phyloP scores from a whole-genome alignment of 2,329 filamentous ascomycete genomes.

The Fusarium sp. region DNA sequence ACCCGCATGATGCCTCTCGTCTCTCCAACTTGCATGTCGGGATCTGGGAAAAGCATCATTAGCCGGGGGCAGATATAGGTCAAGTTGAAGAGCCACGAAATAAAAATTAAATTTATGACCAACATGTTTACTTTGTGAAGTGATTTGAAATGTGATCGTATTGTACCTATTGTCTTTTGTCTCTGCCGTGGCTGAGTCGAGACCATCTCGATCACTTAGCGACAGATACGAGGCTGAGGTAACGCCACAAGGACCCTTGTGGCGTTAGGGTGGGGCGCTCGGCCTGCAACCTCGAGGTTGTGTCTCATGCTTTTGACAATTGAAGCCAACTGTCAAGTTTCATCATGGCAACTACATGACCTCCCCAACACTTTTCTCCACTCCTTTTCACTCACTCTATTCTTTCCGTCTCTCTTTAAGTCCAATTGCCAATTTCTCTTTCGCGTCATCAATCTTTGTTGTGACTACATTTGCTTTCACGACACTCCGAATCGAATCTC shows the following conservation, averaged over 20 bases:
- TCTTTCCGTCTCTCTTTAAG: slow-evolving; percentile 22
- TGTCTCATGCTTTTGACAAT: slow-evolving; percentile 28
- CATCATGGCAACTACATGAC: slow-evolving; percentile 38
- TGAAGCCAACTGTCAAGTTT: slow-evolving; percentile 45
- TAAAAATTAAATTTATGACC: slow-evolving; percentile 38
- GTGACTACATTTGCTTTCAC: neutral
- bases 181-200: neutral
- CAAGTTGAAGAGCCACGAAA: slow-evolving; percentile 38
- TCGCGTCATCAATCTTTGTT: neutral
- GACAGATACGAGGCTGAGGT: slow-evolving; percentile 9
- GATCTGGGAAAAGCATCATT: slow-evolving; percentile 37
- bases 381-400: slow-evolving; percentile 22
- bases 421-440: neutral
- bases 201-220: neutral
- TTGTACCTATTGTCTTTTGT: too few relatives aligned
- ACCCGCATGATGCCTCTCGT: slow-evolving; percentile 27
- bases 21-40: slow-evolving; percentile 18
- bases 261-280: slow-evolving; percentile 25
- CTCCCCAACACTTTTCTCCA: slow-evolving; percentile 3
- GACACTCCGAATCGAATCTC: neutral
- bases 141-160: neutral
- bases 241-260: slow-evolving; percentile 28
- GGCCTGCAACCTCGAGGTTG: neutral
- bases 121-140: neutral
- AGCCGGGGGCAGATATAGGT: slow-evolving; percentile 39